Evolutionary conservation across 176 grass and related monocot genomes (phyloP).

Genomic region (Cymbopogon citratus): DNA sequence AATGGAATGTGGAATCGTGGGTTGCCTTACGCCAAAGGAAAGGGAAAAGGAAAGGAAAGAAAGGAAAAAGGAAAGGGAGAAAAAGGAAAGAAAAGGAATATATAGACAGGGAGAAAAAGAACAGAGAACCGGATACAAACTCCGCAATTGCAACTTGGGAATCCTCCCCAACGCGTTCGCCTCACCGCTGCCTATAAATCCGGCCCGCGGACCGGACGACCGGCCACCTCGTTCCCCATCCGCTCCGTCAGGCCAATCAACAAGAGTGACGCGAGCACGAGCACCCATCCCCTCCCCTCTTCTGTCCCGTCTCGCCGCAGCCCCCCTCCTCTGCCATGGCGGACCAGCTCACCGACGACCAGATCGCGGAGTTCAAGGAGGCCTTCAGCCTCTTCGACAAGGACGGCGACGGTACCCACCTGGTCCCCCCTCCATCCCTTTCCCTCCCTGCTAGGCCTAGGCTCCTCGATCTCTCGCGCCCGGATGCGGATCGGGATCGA

Average conservation of each 20-base stretch:
- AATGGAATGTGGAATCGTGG: not conserved
- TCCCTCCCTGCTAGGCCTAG: not conserved
- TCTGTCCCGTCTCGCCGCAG: not conserved
- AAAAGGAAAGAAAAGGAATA: not conserved
- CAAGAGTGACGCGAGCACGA: not conserved
- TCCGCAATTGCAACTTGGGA: not conserved
- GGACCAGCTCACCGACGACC: slow-evolving; percentile 80
- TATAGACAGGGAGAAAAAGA: not conserved
- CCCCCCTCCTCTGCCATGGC: slow-evolving; percentile 44
- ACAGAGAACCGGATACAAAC: slow-evolving; percentile 22
- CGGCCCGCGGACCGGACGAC: not conserved
- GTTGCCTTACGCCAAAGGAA: not conserved
- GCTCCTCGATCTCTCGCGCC: not conserved
- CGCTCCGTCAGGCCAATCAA: not conserved
- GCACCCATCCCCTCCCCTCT: not conserved
- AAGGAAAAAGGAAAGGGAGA: no score
- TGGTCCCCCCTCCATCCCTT: no score
- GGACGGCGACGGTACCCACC: slow-evolving; percentile 70
- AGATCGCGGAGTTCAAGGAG: slow-evolving; percentile 95
- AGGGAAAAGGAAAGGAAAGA: not conserved
- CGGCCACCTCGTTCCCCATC: slow-evolving; percentile 10
- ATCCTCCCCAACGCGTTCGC: not conserved
- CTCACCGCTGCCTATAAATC: slow-evolving; percentile 25
- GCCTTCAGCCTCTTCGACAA: slow-evolving; percentile 99
- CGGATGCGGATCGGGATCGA: slow-evolving; percentile 28